Evolutionary conservation across 2,329 filamentous ascomycete species (phyloP).

Genomic region (Botryotinia calthae): DNA sequence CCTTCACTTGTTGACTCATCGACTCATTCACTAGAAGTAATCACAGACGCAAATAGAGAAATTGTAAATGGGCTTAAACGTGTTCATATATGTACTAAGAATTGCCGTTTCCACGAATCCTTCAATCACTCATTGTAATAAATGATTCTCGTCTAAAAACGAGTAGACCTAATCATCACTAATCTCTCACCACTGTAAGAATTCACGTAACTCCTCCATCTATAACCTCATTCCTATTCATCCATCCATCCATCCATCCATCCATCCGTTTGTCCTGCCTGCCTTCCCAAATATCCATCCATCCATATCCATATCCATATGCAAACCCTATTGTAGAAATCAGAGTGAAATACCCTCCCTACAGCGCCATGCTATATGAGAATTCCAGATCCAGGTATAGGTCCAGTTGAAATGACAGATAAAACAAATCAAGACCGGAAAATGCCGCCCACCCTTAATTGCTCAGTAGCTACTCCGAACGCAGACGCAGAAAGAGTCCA

Average conservation of each 20-base stretch:
- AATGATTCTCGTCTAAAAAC: not conserved
- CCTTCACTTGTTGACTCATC: not conserved
- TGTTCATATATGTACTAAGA: not conserved
- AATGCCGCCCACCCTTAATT: not conserved
- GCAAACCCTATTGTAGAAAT: slow-evolving; percentile 2
- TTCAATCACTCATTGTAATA: not conserved
- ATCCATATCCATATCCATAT: slow-evolving; percentile 4
- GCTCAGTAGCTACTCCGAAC: slow-evolving; percentile 7
- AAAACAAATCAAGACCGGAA: not conserved
- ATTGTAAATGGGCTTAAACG: not conserved
- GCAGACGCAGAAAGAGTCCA: slow-evolving; percentile 16
- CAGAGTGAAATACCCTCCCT: not conserved
- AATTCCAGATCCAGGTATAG: slow-evolving; percentile 1
- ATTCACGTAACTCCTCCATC: not conserved
- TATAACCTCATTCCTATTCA: not conserved
- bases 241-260: not conserved
- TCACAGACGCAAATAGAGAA: not conserved
- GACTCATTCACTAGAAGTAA: not conserved
- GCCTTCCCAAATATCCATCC: not conserved
- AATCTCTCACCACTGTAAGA: not conserved
- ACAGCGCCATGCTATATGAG: slow-evolving; percentile 13
- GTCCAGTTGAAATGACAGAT: slow-evolving; percentile 9
- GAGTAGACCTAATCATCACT: not conserved
- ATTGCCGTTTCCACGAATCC: not conserved
- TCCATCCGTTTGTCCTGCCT: not conserved